A percentile compares a stretch with the other conserved stretches of the same genome.
Conservation (phyloP, 2,329 filamentous ascomycete species). For the Hymenoscyphus salicellus region DNA sequence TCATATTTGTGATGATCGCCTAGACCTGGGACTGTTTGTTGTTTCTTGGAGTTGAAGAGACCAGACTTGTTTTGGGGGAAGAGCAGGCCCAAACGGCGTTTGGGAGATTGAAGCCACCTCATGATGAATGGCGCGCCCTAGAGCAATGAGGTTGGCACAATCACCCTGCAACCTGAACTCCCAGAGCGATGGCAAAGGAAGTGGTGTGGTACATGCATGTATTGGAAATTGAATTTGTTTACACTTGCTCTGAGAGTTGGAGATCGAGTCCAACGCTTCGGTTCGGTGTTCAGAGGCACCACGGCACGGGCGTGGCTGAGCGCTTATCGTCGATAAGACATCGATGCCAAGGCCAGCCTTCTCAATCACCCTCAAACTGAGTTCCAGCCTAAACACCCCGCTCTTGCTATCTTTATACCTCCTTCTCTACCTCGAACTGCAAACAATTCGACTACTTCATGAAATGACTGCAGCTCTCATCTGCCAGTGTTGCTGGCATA, state of each 20-base stretch:
- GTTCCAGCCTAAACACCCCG: constrained; percentile 11
- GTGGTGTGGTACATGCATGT: not conserved
- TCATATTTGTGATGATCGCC: constrained; percentile 25
- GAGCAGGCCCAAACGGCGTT: constrained; percentile 9
- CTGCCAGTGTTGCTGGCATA: not conserved
- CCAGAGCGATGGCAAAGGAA: not conserved
- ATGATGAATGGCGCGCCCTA: constrained; percentile 3
- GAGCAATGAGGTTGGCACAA: not conserved
- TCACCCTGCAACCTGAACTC: not conserved
- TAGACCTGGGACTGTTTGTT: not conserved
- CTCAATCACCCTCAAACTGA: not conserved
- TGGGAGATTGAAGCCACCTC: constrained; percentile 14
- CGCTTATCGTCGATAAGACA: constrained; percentile 7
- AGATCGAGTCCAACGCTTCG: not conserved
- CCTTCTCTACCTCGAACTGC: constrained; percentile 4
- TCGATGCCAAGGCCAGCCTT: not conserved
- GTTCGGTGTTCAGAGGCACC: not conserved
- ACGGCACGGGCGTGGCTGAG: not conserved
- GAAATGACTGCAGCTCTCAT: not conserved
- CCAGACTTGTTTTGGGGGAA: not conserved
- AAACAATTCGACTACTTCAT: not conserved
- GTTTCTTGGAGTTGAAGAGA: not conserved
- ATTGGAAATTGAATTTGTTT: not conserved
- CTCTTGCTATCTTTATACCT: not conserved
- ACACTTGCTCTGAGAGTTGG: not conserved